Conservation (phyloP, 2,329 filamentous ascomycete species). For the Colletotrichum cereale region DNA sequence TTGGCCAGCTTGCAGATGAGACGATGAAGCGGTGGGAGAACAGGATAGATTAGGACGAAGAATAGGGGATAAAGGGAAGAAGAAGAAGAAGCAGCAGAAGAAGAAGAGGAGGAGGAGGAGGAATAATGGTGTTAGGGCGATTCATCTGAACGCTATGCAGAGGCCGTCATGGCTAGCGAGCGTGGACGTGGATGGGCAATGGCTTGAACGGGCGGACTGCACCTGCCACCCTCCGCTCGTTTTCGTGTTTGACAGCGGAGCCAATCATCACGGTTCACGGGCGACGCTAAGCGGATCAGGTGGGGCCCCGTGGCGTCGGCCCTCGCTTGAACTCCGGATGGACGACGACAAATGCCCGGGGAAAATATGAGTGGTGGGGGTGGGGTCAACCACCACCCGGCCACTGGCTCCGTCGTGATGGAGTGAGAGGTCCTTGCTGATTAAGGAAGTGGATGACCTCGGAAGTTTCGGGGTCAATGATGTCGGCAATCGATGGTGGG, state of each 20-base stretch:
- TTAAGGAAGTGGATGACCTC: too few species aligned
- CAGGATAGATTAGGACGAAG: neutral
- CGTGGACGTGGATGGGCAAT: slow-evolving; percentile 9
- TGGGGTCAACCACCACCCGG: neutral
- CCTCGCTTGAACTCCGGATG: slow-evolving; percentile 38
- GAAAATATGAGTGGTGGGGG: neutral
- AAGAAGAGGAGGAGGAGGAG: neutral
- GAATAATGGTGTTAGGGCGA: neutral
- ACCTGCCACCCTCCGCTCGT: slow-evolving; percentile 27
- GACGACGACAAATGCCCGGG: slow-evolving; percentile 32
- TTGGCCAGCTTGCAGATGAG: neutral
- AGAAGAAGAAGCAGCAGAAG: neutral
- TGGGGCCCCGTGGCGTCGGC: slow-evolving; percentile 11
- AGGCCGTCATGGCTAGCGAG: slow-evolving; percentile 3
- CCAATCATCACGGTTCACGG: slow-evolving; percentile 10
- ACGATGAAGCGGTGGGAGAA: neutral
- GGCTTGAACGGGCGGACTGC: slow-evolving; percentile 19
- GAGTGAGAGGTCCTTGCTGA: neutral
- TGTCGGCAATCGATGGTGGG: too few species aligned
- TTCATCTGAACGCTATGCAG: slow-evolving; percentile 13
- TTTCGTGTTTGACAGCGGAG: slow-evolving; percentile 22
- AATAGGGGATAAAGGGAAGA: neutral
- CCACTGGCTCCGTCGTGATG: neutral
- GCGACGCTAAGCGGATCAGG: slow-evolving; percentile 3
- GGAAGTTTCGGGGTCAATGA: too few species aligned